phyloP scores from a whole-genome alignment of 768 basidiomycete genomes.

The Amanita fuliginea region DNA sequence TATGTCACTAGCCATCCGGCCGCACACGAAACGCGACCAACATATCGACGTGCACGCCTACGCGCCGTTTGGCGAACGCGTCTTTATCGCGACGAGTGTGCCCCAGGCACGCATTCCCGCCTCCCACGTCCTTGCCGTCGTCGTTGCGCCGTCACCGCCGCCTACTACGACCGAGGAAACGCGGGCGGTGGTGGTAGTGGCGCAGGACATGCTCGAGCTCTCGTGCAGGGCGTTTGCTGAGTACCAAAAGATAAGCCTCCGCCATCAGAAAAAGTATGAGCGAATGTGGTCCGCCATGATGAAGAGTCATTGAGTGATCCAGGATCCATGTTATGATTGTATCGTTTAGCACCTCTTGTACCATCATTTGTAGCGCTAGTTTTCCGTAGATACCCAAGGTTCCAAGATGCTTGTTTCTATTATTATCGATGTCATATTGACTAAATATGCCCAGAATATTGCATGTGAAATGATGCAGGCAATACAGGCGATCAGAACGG shows the following conservation, averaged over 20 bases:
- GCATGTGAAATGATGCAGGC: no score
- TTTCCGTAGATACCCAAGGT: no score
- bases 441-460: no score
- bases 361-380: no score
- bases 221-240: conserved; percentile 47
- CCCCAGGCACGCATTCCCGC: conserved; percentile 53
- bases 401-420: no score
- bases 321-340: no score
- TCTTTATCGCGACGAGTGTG: conserved; percentile 51
- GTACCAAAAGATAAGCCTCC: conserved; percentile 41
- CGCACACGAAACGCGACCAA: conserved; percentile 42
- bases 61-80: conserved; percentile 49
- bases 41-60: conserved; percentile 61
- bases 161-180: conserved; percentile 3
- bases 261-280: conserved; percentile 45
- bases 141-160: conserved; percentile 16
- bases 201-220: conserved; percentile 53
- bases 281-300: conserved; percentile 31
- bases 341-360: no score
- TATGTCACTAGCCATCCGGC: conserved; percentile 35
- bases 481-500: no score
- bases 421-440: no score
- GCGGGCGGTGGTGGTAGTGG: conserved; percentile 15
- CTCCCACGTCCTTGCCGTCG: conserved; percentile 47
- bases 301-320: background rate